A percentile compares a stretch with the other conserved stretches of the same genome.
These are phyloP conservation scores for Dothistroma septosporum DNA, from an alignment of 2,329 filamentous ascomycete genomes.

Conservation along the genomic window DNA sequence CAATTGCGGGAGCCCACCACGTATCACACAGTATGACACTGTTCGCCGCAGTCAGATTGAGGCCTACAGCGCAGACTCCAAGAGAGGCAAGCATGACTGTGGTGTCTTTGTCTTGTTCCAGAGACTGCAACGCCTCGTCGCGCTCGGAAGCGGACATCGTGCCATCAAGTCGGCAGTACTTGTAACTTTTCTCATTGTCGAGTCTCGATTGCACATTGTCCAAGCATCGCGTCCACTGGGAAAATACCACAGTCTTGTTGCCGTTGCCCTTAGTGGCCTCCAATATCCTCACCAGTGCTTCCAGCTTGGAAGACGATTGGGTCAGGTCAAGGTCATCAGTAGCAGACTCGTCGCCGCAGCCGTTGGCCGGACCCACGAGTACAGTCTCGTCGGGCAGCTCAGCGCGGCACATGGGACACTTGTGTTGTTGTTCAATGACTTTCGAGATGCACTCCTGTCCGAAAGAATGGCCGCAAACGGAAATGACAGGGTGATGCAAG, in stretches of 20 bases:
- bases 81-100: slow-evolving; percentile 78
- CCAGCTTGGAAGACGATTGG: slow-evolving; percentile 74
- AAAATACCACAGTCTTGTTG: slow-evolving; percentile 67
- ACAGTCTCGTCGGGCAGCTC: slow-evolving; percentile 55
- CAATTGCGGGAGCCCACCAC: slow-evolving; percentile 89
- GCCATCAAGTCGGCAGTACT: slow-evolving; percentile 65
- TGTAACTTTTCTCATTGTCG: slow-evolving; percentile 54
- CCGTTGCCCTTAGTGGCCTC: slow-evolving; percentile 61
- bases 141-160: slow-evolving; percentile 67
- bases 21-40: slow-evolving; percentile 79
- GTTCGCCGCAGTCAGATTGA: slow-evolving; percentile 82
- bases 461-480: slow-evolving; percentile 77
- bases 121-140: slow-evolving; percentile 64
- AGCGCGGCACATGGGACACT: slow-evolving; percentile 80
- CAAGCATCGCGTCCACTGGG: slow-evolving; percentile 73
- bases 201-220: slow-evolving; percentile 69
- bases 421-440: slow-evolving; percentile 69
- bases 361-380: slow-evolving; percentile 63
- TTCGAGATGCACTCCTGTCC: slow-evolving; percentile 69
- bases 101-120: slow-evolving; percentile 64
- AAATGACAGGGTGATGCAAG: slow-evolving; percentile 72
- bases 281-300: slow-evolving; percentile 71
- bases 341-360: slow-evolving; percentile 42
- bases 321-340: slow-evolving; percentile 49
- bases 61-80: slow-evolving; percentile 75